Evolutionary conservation across 1,284 basidiomycete species (phyloP).

Genomic region (Xerocomus minutiporus): DNA sequence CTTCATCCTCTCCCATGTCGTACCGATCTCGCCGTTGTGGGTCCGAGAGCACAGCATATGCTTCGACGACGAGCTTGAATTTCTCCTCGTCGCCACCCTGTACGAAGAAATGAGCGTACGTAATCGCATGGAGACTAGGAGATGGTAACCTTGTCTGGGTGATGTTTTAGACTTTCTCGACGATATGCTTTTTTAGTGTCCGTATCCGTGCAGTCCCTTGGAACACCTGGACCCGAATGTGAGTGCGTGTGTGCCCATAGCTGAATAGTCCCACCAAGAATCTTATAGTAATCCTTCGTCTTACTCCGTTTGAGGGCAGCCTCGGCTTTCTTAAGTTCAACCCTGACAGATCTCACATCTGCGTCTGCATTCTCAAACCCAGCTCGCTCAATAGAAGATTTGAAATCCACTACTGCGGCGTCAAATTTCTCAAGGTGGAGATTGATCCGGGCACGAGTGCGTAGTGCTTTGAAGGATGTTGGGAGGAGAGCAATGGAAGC

Average conservation of each 20-base stretch:
- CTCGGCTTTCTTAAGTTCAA: constrained; percentile 75
- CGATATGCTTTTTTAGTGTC: constrained; percentile 83
- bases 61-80: constrained; percentile 79
- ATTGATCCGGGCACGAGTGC: constrained; percentile 78
- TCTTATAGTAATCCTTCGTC: constrained; percentile 83
- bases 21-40: constrained; percentile 64
- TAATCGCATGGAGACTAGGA: neutral
- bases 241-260: neutral
- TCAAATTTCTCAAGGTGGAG: constrained; percentile 76
- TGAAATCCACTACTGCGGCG: constrained; percentile 71
- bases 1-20: constrained; percentile 74
- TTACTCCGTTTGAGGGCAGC: constrained; percentile 75
- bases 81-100: constrained; percentile 79
- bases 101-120: constrained; percentile 1
- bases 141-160: constrained; percentile 70
- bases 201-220: constrained; percentile 53
- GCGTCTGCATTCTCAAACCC: constrained; percentile 53
- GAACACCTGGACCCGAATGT: constrained; percentile 45
- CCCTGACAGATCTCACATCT: constrained; percentile 59
- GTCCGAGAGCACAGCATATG: constrained; percentile 73
- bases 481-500: constrained; percentile 62
- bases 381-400: constrained; percentile 68
- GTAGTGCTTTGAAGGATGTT: constrained; percentile 77
- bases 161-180: constrained; percentile 73
- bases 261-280: constrained; percentile 42